Evolutionary conservation across 306 rosid genomes (phyloP), one percentile per base, ranked within the genome.

Genomic region (Vachellia pachyceras): DNA sequence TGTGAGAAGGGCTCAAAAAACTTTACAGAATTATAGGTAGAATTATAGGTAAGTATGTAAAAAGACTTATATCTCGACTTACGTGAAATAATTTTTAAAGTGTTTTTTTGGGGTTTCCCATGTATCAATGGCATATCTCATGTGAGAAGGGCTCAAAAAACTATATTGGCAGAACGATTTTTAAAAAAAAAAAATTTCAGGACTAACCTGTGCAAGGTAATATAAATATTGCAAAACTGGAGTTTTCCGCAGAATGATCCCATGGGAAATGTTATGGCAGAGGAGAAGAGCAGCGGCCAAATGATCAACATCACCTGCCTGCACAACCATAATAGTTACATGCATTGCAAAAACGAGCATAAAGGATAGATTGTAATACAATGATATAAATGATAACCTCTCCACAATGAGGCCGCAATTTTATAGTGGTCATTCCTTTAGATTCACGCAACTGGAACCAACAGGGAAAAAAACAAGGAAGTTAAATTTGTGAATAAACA

Each of bases 251-350:
- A 92, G 87, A 86, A 82, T 92, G 55, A 91, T 92, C 73, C 98
- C 98, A 77, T 94, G 98, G 36, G 97, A 89, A 75, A 94, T 94
- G 81, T 94, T 94, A 76, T 90, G 95, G 83, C 93, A 89, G 13
- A 90, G 82, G 65, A 94, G 94, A 74, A 94, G 90, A 68, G 88
- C 90, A 25, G 97, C 95, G 76, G 97, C 97, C 85, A 92, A 87
- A 88, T 94, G 98, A 82, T 94, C 97, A 81, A 81, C 61, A 83
- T 94, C 98, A 45, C 98, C 98, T 15, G 97, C 97, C 98, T 94
- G 89, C 80, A 78, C 20, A 64, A 42, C 18, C 46, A 71, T 70
- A 63, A 33, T 74, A 78, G 67, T 47, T 76, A 68, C 78, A 14
- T 70, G 39, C 60, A 79, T 54, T 83, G 46, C 54, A 68, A 17